A percentile compares a stretch with the other conserved stretches of the same genome.
Conservation (phyloP, 192 early-diverging fungal species). For the Backusella circina region DNA sequence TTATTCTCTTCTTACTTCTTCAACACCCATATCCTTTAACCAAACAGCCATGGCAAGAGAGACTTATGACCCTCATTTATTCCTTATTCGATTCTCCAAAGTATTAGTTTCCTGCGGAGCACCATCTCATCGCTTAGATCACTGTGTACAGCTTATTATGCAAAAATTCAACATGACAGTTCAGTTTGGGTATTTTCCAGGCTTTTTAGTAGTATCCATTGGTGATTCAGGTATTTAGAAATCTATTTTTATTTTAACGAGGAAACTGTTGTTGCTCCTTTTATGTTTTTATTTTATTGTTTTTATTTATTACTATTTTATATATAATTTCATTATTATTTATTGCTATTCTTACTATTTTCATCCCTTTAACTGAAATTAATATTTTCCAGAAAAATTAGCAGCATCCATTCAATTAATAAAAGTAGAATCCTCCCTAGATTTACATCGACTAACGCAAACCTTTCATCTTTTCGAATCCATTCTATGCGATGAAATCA, state of each 20-base stretch:
- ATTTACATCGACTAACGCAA: slow-evolving; percentile 6
- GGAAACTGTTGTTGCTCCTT: background rate
- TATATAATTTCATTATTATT: background rate
- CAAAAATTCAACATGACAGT: slow-evolving; percentile 4
- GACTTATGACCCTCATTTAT: background rate
- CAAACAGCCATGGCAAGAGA: background rate
- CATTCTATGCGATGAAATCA: slow-evolving; percentile 13
- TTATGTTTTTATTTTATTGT: background rate
- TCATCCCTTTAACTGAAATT: background rate
- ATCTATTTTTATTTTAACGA: background rate
- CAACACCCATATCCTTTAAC: background rate
- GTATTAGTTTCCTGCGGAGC: slow-evolving; percentile 3
- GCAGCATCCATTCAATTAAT: slow-evolving; percentile 13
- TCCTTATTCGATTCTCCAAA: slow-evolving; percentile 12
- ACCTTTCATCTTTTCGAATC: slow-evolving; percentile 17
- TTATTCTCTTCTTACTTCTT: background rate
- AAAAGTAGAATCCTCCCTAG: slow-evolving; percentile 10
- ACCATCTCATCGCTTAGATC: slow-evolving; percentile 18
- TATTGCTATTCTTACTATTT: background rate
- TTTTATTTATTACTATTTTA: background rate
- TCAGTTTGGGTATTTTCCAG: slow-evolving; percentile 23
- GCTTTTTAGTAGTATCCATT: slow-evolving; percentile 16
- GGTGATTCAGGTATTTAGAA: slow-evolving; percentile 10
- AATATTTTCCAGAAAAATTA: slow-evolving; percentile 3
- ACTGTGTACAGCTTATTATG: slow-evolving; percentile 10